Base-by-base conservation (phyloP, 352 stramenopile species). In the Globisporangium rhizosaccharum region DNA sequence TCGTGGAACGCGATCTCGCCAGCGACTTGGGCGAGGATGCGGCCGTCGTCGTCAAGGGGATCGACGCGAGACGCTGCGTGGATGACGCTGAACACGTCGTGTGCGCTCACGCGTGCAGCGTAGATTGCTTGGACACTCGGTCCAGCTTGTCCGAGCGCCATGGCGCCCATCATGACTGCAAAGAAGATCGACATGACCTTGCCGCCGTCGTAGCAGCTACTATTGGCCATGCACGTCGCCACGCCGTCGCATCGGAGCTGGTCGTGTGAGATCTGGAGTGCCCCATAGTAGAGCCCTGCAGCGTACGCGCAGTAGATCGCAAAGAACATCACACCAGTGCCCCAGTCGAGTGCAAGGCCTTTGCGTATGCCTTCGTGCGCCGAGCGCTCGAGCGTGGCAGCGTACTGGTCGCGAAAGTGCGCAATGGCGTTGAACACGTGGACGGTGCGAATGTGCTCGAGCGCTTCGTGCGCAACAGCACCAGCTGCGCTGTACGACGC, bases 281-380 rank as follows among this genome's bases (percentile, higher is more conserved):
- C 83, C 4, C 86, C 85, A 52, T 89, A 93, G 70, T 76, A 92
- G 71, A 95, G 86, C 6, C 86, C 86, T 2, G 76, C 63, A 12
- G 76, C 82, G 62, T 95, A 95, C 18, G 80, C 85, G 59, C 78
- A 84, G 57, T 87, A 85, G 2, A 83, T 66, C 5, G 71, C 75
- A 44, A 85, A 72, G 49, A 90, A 89, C 70, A 91, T 88, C 17
- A 87, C 44, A 3, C 77, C 79, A 3, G 71, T 89, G 3, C 79
- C 82, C 61, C 73, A 73, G 10, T 77, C 74, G 28, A 88, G 73
- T 0, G 84, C 75, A 10, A 87, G 46, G 33, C 62, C 65, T 50
- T 82, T 85, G 47, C 58, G 67, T 55, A 87, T 76, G 1, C 79
- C 78, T n/a, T 75, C 74, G 18, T 61, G 55, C 9, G 73, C 84